Conservation (phyloP, 2,329 filamentous ascomycete genomes). For the Colletotrichum graminicola region DNA sequence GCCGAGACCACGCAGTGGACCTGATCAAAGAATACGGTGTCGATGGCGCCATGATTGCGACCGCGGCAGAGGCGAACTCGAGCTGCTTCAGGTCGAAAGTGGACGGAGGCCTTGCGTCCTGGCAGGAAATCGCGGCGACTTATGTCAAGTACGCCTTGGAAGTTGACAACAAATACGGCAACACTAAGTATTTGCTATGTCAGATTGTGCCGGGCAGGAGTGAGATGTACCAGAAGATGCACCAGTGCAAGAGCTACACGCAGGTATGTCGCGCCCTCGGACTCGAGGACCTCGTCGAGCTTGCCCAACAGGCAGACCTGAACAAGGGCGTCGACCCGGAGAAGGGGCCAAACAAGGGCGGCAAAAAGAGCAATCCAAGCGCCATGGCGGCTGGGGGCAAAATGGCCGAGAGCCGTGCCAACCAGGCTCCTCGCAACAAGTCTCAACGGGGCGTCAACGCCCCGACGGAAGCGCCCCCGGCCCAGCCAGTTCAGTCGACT, state of each 20-base stretch:
- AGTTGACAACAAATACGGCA: conserved; percentile 87
- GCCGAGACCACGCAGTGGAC: conserved; percentile 76
- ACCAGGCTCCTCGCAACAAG: conserved; percentile 42
- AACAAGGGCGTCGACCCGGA: conserved; percentile 70
- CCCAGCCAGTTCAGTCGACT: conserved; percentile 9
- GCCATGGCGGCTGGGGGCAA: conserved; percentile 64
- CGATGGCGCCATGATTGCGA: conserved; percentile 98
- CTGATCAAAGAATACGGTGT: conserved; percentile 85
- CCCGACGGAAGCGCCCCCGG: conserved; percentile 41
- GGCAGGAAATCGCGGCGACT: conserved; percentile 81
- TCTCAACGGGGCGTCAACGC: conserved; percentile 50
- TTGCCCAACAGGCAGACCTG: conserved; percentile 75
- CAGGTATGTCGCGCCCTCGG: conserved; percentile 76
- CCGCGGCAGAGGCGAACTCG: conserved; percentile 89
- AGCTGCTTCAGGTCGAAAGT: conserved; percentile 82
- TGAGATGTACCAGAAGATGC: conserved; percentile 71
- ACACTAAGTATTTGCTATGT: conserved; percentile 91
- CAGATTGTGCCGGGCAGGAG: conserved; percentile 89
- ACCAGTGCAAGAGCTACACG: conserved; percentile 76
- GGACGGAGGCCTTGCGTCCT: conserved; percentile 78
- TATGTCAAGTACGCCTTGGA: conserved; percentile 81
- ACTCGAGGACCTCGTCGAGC: conserved; percentile 71
- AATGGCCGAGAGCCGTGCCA: conserved; percentile 51
- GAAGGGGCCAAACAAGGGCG: conserved; percentile 50
- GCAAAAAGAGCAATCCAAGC: conserved; percentile 51